These are phyloP conservation scores for Kodamaea kaohsiungensis DNA, from an alignment of 805 yeast genomes.

Conservation along the genomic window DNA sequence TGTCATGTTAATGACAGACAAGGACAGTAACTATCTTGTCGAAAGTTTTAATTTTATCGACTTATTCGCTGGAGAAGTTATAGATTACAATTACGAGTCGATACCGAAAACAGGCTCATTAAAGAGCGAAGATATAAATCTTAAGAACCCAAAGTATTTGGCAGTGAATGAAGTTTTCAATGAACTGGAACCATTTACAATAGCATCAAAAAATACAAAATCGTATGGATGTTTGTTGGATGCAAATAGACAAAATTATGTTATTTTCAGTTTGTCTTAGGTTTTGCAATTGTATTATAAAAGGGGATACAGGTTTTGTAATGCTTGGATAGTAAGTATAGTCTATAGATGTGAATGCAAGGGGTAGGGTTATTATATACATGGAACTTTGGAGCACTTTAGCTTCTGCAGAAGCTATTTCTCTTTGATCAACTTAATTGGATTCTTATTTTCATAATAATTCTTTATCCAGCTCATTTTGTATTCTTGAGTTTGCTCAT, in stretches of 20 bases:
- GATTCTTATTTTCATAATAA: slow-evolving; percentile 21
- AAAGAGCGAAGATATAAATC: slow-evolving; percentile 5
- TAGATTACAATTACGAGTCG: not conserved
- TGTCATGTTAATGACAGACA: slow-evolving; percentile 5
- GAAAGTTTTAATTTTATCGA: slow-evolving; percentile 2
- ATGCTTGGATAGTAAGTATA: not conserved
- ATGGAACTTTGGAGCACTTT: no score
- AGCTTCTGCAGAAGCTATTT: no score
- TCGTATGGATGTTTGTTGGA: slow-evolving; percentile 44
- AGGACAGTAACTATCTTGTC: slow-evolving; percentile 1
- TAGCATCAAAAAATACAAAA: slow-evolving; percentile 18
- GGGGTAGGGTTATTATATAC: not conserved
- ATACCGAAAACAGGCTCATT: slow-evolving; percentile 4
- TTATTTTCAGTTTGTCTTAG: slow-evolving; percentile 28
- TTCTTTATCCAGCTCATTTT: slow-evolving; percentile 26
- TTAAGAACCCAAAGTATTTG: slow-evolving; percentile 30
- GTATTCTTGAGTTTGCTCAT: slow-evolving; percentile 17
- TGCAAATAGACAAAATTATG: slow-evolving; percentile 37
- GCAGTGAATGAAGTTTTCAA: slow-evolving; percentile 21
- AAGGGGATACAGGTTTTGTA: not conserved
- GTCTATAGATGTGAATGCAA: not conserved
- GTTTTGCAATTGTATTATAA: not conserved
- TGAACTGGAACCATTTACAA: not conserved
- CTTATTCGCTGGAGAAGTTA: not conserved
- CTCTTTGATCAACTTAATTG: not conserved